Evolutionary conservation across 352 stramenopile genomes (phyloP).

Genomic region (Phytophthora agathidicida): DNA sequence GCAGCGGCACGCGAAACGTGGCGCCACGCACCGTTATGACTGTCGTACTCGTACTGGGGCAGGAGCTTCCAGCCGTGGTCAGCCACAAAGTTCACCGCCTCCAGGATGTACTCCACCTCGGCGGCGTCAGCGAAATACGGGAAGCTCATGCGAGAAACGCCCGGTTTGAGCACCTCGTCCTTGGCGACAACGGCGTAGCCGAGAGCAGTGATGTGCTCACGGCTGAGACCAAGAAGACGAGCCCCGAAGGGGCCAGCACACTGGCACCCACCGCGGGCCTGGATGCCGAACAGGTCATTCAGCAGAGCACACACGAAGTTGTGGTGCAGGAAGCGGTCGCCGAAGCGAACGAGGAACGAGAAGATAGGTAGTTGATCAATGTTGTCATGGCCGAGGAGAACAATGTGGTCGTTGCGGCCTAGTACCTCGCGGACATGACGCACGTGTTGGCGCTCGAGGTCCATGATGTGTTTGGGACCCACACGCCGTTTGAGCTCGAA

Average conservation of each 20-base stretch:
- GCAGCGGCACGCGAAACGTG: constrained; percentile 46
- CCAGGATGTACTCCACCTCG: constrained; percentile 94
- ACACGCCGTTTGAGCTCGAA: constrained; percentile 91
- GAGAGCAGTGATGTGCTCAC: constrained; percentile 67
- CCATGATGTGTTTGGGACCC: constrained; percentile 57
- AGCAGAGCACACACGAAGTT: constrained; percentile 98
- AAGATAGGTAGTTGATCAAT: constrained; percentile 90
- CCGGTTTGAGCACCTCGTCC: constrained; percentile 94
- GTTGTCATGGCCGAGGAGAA: constrained; percentile 82
- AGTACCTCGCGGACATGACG: constrained; percentile 49
- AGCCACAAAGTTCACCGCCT: constrained; percentile 93
- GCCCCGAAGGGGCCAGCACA: constrained; percentile 94
- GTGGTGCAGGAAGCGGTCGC: constrained; percentile 95
- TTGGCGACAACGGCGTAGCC: constrained; percentile 90
- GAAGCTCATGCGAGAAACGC: constrained; percentile 95
- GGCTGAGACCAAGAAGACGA: constrained; percentile 91
- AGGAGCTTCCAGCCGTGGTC: constrained; percentile 94
- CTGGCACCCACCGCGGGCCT: constrained; percentile 65
- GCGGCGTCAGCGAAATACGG: constrained; percentile 84
- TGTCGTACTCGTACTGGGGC: constrained; percentile 94
- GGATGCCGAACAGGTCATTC: constrained; percentile 99
- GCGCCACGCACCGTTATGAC: constrained; percentile 93
- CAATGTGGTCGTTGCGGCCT: constrained; percentile 64
- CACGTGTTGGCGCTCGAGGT: constrained; percentile 55
- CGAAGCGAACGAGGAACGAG: constrained; percentile 94